Evolutionary conservation across 306 rosid genomes (phyloP), one percentile per base, ranked within the genome.

Genomic region (Prunus mira): DNA sequence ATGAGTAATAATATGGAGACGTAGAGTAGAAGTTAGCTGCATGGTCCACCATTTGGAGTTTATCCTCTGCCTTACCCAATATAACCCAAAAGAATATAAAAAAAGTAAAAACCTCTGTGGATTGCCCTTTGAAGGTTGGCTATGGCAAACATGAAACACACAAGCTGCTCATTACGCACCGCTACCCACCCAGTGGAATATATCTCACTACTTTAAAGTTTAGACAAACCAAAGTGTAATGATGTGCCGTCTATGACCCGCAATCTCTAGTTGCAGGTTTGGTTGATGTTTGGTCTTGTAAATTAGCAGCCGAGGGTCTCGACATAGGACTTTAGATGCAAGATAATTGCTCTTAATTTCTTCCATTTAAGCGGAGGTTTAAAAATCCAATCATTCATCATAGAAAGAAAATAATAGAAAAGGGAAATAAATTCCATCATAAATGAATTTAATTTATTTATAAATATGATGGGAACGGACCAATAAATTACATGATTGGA

Each of bases 231-330:
- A 34, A 58, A 54, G 57, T 49, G 19, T 18, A 30, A n/a, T 75
- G 62, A 60, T 67, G 49, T 85, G 91, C 87, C 89, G 91, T 83
- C 28, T 11, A 73, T 47, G 85, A 67, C 86, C 87, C 86, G 91
- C 84, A n/a, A 73, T 45, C 52, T 45, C 4, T 3, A 67, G 57
- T 60, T 41, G 65, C n/a, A 55, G 62, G 2, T 62, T 1, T 27
- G 28, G 50, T 25, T 77, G 76, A 80, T 47, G 15, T 10, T 3
- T 47, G 17, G 51, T 47, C 43, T 34, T 34, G 6, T 34, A 34
- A 34, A 34, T 6, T 34, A 34, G 2, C 2, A 1, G 9, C 2
- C 9, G 9, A 5, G 9, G 41, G 41, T 34, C 41, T 34, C 8
- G 0, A 34, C 41, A 34, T 9, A 34, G 9, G 9, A 6, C 9